Evolutionary conservation across 169 alveolate species (phyloP), one percentile per base, ranked within the genome.

Genomic region (Plasmodium adleri): DNA sequence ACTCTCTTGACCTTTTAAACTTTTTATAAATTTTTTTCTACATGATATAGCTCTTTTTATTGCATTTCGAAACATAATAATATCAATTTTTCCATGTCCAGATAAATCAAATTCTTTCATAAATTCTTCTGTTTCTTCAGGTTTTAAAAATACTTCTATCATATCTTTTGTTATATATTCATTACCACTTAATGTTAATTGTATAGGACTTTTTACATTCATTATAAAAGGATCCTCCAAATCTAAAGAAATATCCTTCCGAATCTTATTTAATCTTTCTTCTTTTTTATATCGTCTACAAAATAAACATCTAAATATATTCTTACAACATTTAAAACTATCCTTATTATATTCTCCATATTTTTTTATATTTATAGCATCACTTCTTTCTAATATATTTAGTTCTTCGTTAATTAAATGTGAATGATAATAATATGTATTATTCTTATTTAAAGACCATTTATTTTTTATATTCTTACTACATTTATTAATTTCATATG

Each of bases 1-100:
- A 59, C 97, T 95, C 50, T 95, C 97, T 75, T 95, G 97, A 49
- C 96, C 96, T 88, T 91, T 94, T 17, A 94, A 73, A 68, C 91
- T 92, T 50, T 92, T 85, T 64, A 88, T 94, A 64, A 94, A 94
- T 78, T 94, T 94, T 50, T 94, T 94, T 56, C 95, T 67, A 28
- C 93, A 72, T 13, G 94, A 62, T 63, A 80, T 91, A 28, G 94
- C 93, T 90, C 93, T 92, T 49, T 62, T 73, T 56, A 94, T 74
- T 59, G 95, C 93, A 75, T 88, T 94, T 28, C 93, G 60, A 59
- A 94, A 67, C 92, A 94, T 94, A 58, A 91, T 73, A 13, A 76
- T 54, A 83, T 94, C 93, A 62, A 94, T 94, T 74, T 76, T 92
- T 0, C 96, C 96, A 72, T 94, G 96, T 13, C 96, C 95, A 8